A percentile compares a stretch with the other conserved stretches of the same genome.
These are phyloP conservation scores for Otatea glauca DNA, from an alignment of 176 grass and related monocot species.

Conservation along the genomic window DNA sequence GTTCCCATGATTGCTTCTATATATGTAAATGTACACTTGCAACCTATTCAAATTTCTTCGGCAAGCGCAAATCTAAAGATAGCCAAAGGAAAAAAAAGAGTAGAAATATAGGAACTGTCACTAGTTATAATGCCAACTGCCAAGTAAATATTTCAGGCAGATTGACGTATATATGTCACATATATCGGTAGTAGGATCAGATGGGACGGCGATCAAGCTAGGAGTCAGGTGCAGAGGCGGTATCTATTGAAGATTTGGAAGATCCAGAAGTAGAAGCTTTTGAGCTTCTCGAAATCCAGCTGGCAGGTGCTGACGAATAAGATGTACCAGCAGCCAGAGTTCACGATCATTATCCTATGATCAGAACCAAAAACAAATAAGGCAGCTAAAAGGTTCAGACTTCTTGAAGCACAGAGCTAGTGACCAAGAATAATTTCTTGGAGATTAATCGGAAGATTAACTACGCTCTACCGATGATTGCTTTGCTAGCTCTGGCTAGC, in stretches of 20 bases:
- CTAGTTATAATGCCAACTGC: slow-evolving; percentile 13
- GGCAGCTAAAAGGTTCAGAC: neutral
- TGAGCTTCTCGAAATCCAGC: slow-evolving; percentile 53
- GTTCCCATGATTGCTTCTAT: slow-evolving; percentile 40
- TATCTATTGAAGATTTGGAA: slow-evolving; percentile 78
- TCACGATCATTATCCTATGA: slow-evolving; percentile 67
- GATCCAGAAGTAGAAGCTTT: slow-evolving; percentile 93
- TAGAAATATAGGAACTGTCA: neutral
- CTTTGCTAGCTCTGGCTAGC: neutral
- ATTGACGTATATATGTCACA: neutral
- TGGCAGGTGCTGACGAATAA: slow-evolving; percentile 39
- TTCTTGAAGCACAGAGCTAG: neutral
- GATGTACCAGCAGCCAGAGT: slow-evolving; percentile 31
- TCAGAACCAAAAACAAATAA: no score
- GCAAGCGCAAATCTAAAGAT: slow-evolving; percentile 19
- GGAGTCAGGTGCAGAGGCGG: neutral
- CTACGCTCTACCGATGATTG: neutral
- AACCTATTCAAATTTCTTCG: slow-evolving; percentile 31
- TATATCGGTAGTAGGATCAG: neutral
- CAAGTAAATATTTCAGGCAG: slow-evolving; percentile 55
- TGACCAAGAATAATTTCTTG: neutral
- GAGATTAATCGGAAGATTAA: neutral
- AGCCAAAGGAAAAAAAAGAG: neutral
- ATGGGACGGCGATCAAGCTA: neutral
- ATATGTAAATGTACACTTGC: slow-evolving; percentile 33